Evolutionary conservation across 345 rosid species (phyloP), one percentile per base, ranked within the genome.

Genomic region (Acer saccharum): DNA sequence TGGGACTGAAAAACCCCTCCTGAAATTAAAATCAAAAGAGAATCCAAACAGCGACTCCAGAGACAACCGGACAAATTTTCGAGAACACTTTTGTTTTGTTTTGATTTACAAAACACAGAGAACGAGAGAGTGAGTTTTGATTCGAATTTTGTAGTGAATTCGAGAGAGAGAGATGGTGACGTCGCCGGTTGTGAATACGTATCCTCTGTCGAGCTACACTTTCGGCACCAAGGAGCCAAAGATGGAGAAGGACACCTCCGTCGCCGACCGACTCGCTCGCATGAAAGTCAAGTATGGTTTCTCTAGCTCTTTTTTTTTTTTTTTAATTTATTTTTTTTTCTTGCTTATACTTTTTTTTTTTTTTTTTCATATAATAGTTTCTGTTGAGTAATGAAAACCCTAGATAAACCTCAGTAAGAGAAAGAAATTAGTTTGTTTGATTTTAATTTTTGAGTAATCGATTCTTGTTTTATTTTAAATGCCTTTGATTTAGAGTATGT

Each of bases 261-360:
- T 92, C 72, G 97, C 98, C 63, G 98, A 93, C 82, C 97, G 99
- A 23, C 98, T 93, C 48, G 99, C 98, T 81, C 99, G 99, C 77
- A 93, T 93, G 98, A 95, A 93, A 95, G 87, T 91, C 88, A 95
- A 92, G 99, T 95, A 85, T 55, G 82, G 52, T 73, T 46, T 20
- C n/a, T 32, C n/a, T 44, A 0, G 10, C 29, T n/a, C 1, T 2
- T 50, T 60, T 65, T 10, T 25, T 44, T 17, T 70, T 69, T 55
- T 23, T 10, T n/a, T n/a, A n/a, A n/a, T n/a, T n/a, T n/a, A n/a
- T 10, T 25, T 44, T 17, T 70, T 69, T 55, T 23, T 10, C 52
- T 74, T 39, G 48, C 65, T 71, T 60, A 21, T n/a, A 63, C 10
- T 41, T 54, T 6, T 66, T 4, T 54, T 55, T 13, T 35, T 35